Evolutionary conservation across 176 grass and related monocot species (phyloP).

Genomic region (Carex littledalei): DNA sequence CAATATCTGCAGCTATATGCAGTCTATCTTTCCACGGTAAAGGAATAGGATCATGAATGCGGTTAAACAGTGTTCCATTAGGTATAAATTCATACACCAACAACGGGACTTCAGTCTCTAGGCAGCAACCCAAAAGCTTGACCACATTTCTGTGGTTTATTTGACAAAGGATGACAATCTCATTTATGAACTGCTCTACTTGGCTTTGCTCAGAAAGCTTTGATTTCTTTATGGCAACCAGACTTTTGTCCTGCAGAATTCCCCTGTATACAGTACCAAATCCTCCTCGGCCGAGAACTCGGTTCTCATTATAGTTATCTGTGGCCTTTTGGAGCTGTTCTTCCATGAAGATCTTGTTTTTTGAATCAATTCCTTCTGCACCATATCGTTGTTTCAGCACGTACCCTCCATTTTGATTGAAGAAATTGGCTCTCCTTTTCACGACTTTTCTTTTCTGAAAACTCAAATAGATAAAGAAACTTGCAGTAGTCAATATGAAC

Average conservation of each 20-base stretch:
- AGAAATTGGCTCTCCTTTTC: not conserved
- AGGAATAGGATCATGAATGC: not conserved
- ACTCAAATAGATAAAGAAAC: not conserved
- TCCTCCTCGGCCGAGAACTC: not conserved
- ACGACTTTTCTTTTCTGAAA: not conserved
- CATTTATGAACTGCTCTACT: conserved; percentile 3
- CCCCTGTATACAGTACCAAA: not conserved
- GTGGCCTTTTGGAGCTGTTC: not conserved
- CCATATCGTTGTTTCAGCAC: not conserved
- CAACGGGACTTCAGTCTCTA: not conserved
- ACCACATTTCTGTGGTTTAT: conserved; percentile 23
- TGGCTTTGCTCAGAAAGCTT: not conserved
- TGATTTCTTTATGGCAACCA: not conserved
- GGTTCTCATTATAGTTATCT: not conserved
- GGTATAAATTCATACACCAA: conserved; percentile 24
- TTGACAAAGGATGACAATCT: conserved; percentile 1
- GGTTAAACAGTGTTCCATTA: conserved; percentile 11
- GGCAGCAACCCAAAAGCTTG: not conserved
- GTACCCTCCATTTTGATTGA: not conserved
- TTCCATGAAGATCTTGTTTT: not conserved
- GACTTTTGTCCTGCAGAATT: not conserved
- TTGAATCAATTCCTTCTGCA: not conserved
- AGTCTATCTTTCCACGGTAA: conserved; percentile 17
- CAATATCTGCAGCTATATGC: conserved; percentile 9
- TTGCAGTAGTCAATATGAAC: not conserved